Evolutionary conservation across 306 rosid species (phyloP).

Genomic region (Morella rubra): DNA sequence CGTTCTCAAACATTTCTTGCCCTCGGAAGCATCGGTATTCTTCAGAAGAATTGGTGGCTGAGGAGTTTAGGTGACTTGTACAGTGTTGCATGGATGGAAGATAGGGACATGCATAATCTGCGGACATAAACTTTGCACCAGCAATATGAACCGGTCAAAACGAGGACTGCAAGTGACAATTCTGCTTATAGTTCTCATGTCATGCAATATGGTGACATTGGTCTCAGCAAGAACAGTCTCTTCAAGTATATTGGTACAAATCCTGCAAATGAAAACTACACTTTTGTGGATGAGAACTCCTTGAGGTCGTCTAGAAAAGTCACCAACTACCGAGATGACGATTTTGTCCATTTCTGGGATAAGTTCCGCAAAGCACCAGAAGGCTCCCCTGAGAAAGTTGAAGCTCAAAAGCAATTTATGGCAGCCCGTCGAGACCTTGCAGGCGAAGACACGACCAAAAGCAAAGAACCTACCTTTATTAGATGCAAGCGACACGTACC

Average conservation of each 20-base stretch:
- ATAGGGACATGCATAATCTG: constrained; percentile 82
- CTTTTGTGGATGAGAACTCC: constrained; percentile 64
- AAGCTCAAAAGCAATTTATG: constrained; percentile 74
- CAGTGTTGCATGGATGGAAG: constrained; percentile 97
- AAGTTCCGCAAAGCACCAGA: constrained; percentile 89
- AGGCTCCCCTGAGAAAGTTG: constrained; percentile 63
- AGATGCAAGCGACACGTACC: too few species aligned
- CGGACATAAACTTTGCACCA: constrained; percentile 74
- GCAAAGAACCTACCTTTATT: too few species aligned
- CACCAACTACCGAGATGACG: constrained; percentile 89
- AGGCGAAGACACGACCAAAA: too few species aligned
- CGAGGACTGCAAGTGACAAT: constrained; percentile 50
- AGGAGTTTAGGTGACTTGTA: constrained; percentile 75
- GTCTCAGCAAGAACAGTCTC: constrained; percentile 46
- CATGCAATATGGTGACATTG: constrained; percentile 86
- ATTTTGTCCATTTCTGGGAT: constrained; percentile 92
- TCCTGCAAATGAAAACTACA: constrained; percentile 86
- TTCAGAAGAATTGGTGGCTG: too few species aligned
- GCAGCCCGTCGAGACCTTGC: constrained; percentile 33
- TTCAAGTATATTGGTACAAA: constrained; percentile 71
- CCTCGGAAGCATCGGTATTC: too few species aligned
- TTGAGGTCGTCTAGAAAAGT: constrained; percentile 57
- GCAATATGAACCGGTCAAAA: constrained; percentile 60
- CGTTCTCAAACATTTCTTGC: constrained; percentile 15
- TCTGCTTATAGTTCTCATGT: constrained; percentile 77